phyloP scores from a whole-genome alignment of 306 rosid genomes.

The Spatholobus suberectus region DNA sequence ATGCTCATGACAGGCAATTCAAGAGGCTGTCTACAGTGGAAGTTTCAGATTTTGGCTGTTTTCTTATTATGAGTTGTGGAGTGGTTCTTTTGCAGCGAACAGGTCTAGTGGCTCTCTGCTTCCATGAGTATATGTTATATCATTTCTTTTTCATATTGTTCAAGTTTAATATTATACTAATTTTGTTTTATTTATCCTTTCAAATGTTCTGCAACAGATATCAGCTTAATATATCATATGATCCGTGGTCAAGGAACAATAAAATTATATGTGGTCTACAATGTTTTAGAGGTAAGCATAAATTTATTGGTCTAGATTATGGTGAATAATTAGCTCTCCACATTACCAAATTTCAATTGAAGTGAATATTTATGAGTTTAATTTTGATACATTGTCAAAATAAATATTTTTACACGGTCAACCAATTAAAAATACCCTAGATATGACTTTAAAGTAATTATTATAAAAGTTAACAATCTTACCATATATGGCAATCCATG shows the following conservation, averaged over 20 bases:
- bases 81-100: conserved; percentile 83
- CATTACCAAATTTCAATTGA: conserved; percentile 31
- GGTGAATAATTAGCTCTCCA: conserved; percentile 13
- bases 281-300: conserved; percentile 86
- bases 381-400: neutral
- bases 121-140: conserved; percentile 13
- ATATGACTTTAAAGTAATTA: neutral
- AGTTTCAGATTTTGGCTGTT: conserved; percentile 90
- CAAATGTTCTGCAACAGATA: conserved; percentile 61
- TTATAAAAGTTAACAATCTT: neutral
- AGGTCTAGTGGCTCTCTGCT: conserved; percentile 55
- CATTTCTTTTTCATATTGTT: conserved; percentile 21
- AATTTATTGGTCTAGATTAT: conserved; percentile 29
- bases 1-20: conserved; percentile 88
- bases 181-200: conserved; percentile 24
- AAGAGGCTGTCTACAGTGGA: conserved; percentile 85
- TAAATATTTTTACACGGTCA: neutral
- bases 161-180: conserved; percentile 26
- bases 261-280: conserved; percentile 93
- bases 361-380: neutral
- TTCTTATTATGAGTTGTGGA: conserved; percentile 82
- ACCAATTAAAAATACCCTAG: neutral
- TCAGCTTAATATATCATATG: conserved; percentile 99
- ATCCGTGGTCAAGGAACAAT: conserved; percentile 99
- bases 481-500: neutral